These are phyloP conservation scores for Acacia confusa DNA, from an alignment of 306 rosid genomes.

Conservation along the genomic window DNA sequence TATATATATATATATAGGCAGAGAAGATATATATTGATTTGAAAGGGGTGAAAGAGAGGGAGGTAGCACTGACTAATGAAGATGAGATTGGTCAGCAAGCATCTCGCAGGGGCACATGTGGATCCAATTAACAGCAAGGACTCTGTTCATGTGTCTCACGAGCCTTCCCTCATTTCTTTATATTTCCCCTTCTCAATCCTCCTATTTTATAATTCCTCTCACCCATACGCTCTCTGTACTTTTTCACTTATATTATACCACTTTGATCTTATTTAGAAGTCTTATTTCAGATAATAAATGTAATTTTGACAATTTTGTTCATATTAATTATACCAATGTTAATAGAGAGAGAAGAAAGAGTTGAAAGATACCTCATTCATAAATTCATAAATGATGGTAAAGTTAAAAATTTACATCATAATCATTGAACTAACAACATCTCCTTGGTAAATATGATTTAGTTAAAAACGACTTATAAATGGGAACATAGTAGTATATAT, in stretches of 20 bases:
- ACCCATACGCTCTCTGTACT: slow-evolving; percentile 40
- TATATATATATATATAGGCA: background rate
- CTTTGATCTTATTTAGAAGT: too few species aligned
- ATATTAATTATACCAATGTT: too few species aligned
- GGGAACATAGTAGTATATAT: too few species aligned
- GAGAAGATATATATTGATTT: background rate
- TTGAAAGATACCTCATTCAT: too few species aligned
- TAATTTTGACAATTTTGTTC: too few species aligned
- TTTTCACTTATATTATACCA: slow-evolving; percentile 13
- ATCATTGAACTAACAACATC: too few species aligned
- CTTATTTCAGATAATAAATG: too few species aligned
- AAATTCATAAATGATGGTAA: too few species aligned
- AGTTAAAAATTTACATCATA: too few species aligned
- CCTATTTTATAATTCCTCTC: slow-evolving; percentile 22
- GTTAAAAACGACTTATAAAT: too few species aligned
- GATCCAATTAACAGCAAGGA: slow-evolving; percentile 57
- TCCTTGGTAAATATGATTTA: too few species aligned
- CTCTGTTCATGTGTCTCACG: slow-evolving; percentile 42
- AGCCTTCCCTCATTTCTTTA: slow-evolving; percentile 36
- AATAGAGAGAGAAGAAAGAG: too few species aligned
- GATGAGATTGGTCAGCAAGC: slow-evolving; percentile 53
- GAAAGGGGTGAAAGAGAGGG: background rate
- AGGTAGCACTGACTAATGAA: slow-evolving; percentile 14
- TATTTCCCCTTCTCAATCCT: slow-evolving; percentile 16
- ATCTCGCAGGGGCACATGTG: slow-evolving; percentile 53